Evolutionary conservation across 345 rosid genomes (phyloP), one percentile per base, ranked within the genome.

Genomic region (Populus nigra): DNA sequence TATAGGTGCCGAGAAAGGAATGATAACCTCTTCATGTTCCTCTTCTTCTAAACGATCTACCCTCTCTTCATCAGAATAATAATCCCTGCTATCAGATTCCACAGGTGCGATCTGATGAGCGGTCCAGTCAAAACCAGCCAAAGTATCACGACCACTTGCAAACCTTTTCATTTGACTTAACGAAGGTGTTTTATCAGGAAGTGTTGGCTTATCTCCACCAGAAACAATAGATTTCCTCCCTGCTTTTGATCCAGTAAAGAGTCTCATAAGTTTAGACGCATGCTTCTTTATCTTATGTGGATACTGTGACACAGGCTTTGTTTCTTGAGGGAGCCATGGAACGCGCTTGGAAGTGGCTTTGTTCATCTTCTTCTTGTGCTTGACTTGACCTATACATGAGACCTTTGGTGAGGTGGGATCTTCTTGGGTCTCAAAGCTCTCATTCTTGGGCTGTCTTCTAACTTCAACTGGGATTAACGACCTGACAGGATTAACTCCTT

Each of bases 321-420:
- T 27, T 49, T 79, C 76, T 78, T 78, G 75, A 6, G 85, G 79
- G 73, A 23, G 69, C 45, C 45, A 41, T 41, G 71, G 53, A 29
- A 63, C 59, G 0, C 70, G 67, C 39, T 76, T 59, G 25, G 20
- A 53, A 53, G 72, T 53, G 33, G 55, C 79, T 13, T 41, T 57
- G 4, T 57, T 41, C 43, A 76, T 80, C 38, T 77, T 85, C 73
- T 88, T 88, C 83, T 81, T 89, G 69, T 83, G 86, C 85, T 94
- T 94, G 91, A 94, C 89, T 75, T 92, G 94, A 22, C 98, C 98
- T 82, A 94, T 92, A 73, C 98, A 94, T 0, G 98, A 94, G 49
- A 94, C 86, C 80, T 94, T 94, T 8, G 98, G 98, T 6, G 98
- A 94, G 23, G 88, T 87, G 11, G 98, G 98, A 63, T 92, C 82